Conservation (phyloP, 352 stramenopile genomes). For the Elongisporangium prolatum region DNA sequence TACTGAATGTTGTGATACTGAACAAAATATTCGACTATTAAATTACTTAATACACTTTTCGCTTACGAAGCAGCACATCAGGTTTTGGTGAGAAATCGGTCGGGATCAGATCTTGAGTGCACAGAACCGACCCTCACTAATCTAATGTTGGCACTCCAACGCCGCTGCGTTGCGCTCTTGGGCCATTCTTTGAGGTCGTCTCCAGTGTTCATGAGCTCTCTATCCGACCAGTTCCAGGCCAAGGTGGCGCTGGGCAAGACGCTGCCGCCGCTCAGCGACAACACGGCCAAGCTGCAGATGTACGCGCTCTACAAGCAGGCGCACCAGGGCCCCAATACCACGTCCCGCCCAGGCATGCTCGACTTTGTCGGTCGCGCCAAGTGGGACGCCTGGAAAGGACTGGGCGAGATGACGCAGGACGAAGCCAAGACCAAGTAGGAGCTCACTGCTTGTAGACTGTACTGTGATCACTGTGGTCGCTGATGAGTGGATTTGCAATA, state of each 20-base stretch:
- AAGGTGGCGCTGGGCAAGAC: constrained; percentile 68
- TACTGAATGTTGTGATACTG: too few relatives aligned
- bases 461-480: neutral
- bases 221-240: constrained; percentile 42
- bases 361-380: constrained; percentile 82
- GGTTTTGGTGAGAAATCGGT: neutral
- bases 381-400: constrained; percentile 73
- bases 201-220: constrained; percentile 10
- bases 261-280: constrained; percentile 65
- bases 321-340: constrained; percentile 53
- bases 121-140: neutral
- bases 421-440: constrained; percentile 53
- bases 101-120: neutral
- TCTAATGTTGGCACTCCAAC: neutral
- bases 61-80: neutral
- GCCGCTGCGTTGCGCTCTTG: neutral
- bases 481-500: constrained; percentile 4
- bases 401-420: constrained; percentile 60
- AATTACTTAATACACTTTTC: too few relatives aligned
- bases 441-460: too few relatives aligned
- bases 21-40: too few relatives aligned
- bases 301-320: constrained; percentile 86
- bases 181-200: constrained; percentile 7
- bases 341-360: constrained; percentile 65
- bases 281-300: constrained; percentile 73